Base-by-base conservation (phyloP, 345 rosid genomes). In the Salix arbutifolia region DNA sequence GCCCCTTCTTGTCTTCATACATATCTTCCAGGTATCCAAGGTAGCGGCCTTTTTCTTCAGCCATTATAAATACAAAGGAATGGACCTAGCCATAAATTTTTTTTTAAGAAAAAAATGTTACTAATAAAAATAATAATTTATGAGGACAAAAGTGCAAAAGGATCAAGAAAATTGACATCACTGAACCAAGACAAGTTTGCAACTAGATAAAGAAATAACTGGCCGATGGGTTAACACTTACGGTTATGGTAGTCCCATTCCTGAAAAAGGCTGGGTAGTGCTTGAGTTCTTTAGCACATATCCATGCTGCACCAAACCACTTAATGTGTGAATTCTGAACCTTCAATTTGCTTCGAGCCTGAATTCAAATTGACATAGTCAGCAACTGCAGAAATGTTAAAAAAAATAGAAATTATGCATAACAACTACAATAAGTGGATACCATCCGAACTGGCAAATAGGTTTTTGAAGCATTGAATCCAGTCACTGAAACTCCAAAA, bases 1-100 rank as follows among this genome's bases (percentile, higher is more conserved):
- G 92, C 72, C 99, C 98, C 81, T 92, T 89, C 82, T 89, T 93
- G 89, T 95, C 97, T 85, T 93, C 99, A 44, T 95, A 95, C 97
- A 95, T 95, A 81, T 95, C 99, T 85, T 95, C 99, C 88, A 95
- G 84, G 84, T 95, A 91, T 64, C 97, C 97, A 86, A 95, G 82
- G 21, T 95, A 91, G 40, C 80, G 91, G 80, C 85, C 89, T 69
- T 93, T 91, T 67, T 87, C 98, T 85, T 91, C 91, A 70, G 90
- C 93, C 99, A 95, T 87, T 74, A 93, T 97, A 83, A 89, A 93
- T 76, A 95, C 97, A 85, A 95, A 95, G 19, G 99, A 95, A 64
- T 95, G 94, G 69, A 90, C 83, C 99, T 95, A 9, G 23, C 64
- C 64, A 58, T 25, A 28, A 58, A 53, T 3, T 21, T 53, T 19